Base-by-base conservation (phyloP, 2,329 filamentous ascomycete genomes). In the Diaporthe sp. region DNA sequence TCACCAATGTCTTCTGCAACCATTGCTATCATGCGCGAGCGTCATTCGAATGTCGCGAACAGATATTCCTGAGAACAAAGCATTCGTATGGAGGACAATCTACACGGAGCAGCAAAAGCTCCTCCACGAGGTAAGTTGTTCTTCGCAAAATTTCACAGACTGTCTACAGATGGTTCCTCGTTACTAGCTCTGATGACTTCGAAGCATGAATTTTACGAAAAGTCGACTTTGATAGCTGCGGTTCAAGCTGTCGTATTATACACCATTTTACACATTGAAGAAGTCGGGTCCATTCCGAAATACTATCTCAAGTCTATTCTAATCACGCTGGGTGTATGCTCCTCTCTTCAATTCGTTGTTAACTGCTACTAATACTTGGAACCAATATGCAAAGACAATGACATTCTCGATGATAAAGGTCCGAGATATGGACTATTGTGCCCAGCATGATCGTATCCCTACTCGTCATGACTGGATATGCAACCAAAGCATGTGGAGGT, bases 341-440 rank as follows among this genome's bases (percentile, higher is more conserved):
- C 49, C n/a, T 25, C 49, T 25, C 49, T 53, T 53, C 49, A 53
- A 13, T 53, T 1, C 49, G 15, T 25, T 25, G 13, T 25, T 10
- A 25, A 25, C 22, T n/a, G 22, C n/a, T 53, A 25, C 49, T 53
- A 53, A 53, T 25, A 25, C 1, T 51, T 10, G 49, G 10, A 51
- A 51, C n/a, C 10, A 25, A 53, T 28, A 53, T 25, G 9, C 49
- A 25, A 25, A 53, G 49, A 53, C 49, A 53, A 53, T 53, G 10
- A 53, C 49, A 53, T 53, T 25, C 49, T 53, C 49, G 49, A 53
- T 53, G 49, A 53, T 53, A n/a, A 53, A 53, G n/a, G 49, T 53
- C n/a, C 49, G 49, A 53, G 49, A 53, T 53, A 25, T 25, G 49
- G 49, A 53, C 5, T 13, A 53, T 53, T 25, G n/a, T 53, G 13